Conservation (phyloP, 2,329 filamentous ascomycete genomes). For the Fusarium anthophilum region DNA sequence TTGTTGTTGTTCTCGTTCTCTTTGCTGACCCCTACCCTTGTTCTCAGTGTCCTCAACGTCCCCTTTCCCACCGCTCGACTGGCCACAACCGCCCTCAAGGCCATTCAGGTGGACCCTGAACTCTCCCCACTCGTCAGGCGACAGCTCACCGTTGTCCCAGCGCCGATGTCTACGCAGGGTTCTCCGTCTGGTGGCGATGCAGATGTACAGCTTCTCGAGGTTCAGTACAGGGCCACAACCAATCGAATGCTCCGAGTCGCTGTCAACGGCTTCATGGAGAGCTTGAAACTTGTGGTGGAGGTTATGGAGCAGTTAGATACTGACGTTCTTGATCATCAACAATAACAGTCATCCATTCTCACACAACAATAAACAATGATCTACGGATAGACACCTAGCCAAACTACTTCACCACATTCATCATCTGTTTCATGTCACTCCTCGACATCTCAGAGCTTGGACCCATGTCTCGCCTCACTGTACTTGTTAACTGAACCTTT, state of each 20-base stretch:
- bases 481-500: conserved; percentile 1
- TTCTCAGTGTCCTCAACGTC: conserved; percentile 72
- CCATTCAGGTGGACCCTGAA: conserved; percentile 87
- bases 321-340: conserved; percentile 70
- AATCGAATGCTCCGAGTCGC: conserved; percentile 97
- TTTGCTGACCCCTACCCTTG: conserved; percentile 28
- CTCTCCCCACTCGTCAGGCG: conserved; percentile 85
- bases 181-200: conserved; percentile 21
- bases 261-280: conserved; percentile 97
- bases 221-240: conserved; percentile 86
- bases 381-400: neutral
- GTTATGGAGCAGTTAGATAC: conserved; percentile 92
- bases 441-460: neutral
- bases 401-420: neutral
- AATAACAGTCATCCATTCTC: conserved; percentile 9
- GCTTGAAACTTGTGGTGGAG: conserved; percentile 81
- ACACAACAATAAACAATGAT: conserved; percentile 7
- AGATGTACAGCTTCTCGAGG: conserved; percentile 65
- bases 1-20: conserved; percentile 21
- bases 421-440: neutral
- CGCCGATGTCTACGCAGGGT: conserved; percentile 37
- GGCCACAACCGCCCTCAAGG: conserved; percentile 76
- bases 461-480: conserved; percentile 9
- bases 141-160: conserved; percentile 67
- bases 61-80: conserved; percentile 85